Evolutionary conservation across 2,329 filamentous ascomycete species (phyloP).

Genomic region (Magnaporthiopsis incrustans): DNA sequence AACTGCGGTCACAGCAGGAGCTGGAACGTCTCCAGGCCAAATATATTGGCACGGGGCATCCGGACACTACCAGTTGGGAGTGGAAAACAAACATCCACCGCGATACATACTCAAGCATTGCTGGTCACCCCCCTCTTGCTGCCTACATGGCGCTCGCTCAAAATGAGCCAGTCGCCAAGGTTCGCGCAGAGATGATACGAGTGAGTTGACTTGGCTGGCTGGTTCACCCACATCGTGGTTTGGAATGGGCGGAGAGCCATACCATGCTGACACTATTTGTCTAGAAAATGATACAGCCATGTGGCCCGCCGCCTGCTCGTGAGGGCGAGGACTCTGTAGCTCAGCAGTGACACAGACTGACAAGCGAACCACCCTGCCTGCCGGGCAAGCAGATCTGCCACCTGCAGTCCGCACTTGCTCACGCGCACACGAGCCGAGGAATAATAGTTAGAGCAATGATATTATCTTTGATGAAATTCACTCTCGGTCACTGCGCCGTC

Average conservation of each 20-base stretch:
- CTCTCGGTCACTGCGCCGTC: neutral
- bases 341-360: neutral
- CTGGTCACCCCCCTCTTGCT: constrained; percentile 82
- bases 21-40: constrained; percentile 94
- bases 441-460: neutral
- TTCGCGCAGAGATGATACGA: constrained; percentile 73
- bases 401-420: neutral
- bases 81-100: constrained; percentile 94
- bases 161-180: constrained; percentile 75
- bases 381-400: neutral
- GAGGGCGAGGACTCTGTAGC: constrained; percentile 34
- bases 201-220: constrained; percentile 26
- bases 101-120: constrained; percentile 82
- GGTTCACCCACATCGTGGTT: neutral
- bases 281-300: constrained; percentile 61
- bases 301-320: constrained; percentile 47
- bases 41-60: constrained; percentile 91
- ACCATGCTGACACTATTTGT: neutral
- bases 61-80: constrained; percentile 95
- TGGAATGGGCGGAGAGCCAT: constrained; percentile 1
- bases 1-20: constrained; percentile 94
- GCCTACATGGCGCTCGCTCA: constrained; percentile 85
- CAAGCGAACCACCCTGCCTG: neutral
- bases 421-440: neutral
- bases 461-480: neutral